Percentiles rank a stretch among this genome's conserved stretches.
Evolutionary conservation across 306 rosid species (phyloP).

Genomic region (Prosopis cineraria): DNA sequence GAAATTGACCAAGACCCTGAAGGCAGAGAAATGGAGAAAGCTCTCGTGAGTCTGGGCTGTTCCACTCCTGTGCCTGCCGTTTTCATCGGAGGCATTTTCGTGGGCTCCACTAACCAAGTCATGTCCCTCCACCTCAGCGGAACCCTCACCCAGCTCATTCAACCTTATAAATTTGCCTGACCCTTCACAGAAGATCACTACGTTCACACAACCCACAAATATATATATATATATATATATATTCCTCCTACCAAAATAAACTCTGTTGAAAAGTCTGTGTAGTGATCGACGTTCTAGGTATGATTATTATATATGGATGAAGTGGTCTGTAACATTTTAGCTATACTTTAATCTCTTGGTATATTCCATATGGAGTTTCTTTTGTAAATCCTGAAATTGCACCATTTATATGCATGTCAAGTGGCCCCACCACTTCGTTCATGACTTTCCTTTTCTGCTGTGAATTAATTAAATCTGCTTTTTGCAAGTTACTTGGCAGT

Average conservation of each 20-base stretch:
- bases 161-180: constrained; percentile 43
- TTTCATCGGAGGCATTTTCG: constrained; percentile 80
- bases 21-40: constrained; percentile 89
- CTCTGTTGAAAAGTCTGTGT: constrained; percentile 40
- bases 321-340: constrained; percentile 60
- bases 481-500: neutral
- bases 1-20: constrained; percentile 91
- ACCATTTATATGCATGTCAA: neutral
- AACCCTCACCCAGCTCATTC: constrained; percentile 53
- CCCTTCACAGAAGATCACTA: neutral
- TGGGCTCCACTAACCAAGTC: constrained; percentile 91
- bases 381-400: constrained; percentile 31
- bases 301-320: neutral
- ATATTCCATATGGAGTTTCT: constrained; percentile 35
- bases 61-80: constrained; percentile 78
- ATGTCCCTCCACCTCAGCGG: constrained; percentile 96
- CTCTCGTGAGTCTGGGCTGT: constrained; percentile 68
- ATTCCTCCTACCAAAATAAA: constrained; percentile 16
- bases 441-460: neutral
- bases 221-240: neutral
- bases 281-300: constrained; percentile 14
- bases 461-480: neutral
- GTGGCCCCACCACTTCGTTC: neutral
- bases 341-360: constrained; percentile 57
- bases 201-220: too few relatives aligned